Conservation (phyloP, 192 early-diverging fungal genomes). For the Pilaira anomala region DNA sequence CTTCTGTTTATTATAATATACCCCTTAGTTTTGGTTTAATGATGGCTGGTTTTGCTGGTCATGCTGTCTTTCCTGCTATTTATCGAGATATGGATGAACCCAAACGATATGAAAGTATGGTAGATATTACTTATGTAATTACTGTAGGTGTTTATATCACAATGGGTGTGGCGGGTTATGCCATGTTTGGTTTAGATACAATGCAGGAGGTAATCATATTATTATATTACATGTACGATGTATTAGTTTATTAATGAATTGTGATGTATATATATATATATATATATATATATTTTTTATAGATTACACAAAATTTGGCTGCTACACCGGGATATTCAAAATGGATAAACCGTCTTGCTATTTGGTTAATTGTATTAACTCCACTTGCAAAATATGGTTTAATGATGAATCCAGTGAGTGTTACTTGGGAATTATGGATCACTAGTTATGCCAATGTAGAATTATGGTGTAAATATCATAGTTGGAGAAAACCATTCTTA, state of each 20-base stretch:
- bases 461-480: constrained; percentile 22
- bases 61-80: constrained; percentile 66
- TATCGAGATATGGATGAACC: constrained; percentile 63
- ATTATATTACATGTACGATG: too few species aligned
- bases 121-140: constrained; percentile 55
- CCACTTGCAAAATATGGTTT: constrained; percentile 72
- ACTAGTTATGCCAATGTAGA: constrained; percentile 19
- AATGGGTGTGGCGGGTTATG: constrained; percentile 56
- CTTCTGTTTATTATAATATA: constrained; percentile 17
- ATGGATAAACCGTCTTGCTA: constrained; percentile 50
- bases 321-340: constrained; percentile 47
- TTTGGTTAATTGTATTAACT: constrained; percentile 63
- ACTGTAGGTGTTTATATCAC: constrained; percentile 49
- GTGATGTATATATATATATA: background rate
- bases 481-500: constrained; percentile 27
- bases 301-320: constrained; percentile 72
- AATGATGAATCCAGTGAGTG: constrained; percentile 58
- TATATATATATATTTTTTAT: background rate
- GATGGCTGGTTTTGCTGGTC: constrained; percentile 59
- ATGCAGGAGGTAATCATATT: constrained; percentile 60
- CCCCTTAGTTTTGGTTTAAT: constrained; percentile 54
- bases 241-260: background rate
- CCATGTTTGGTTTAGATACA: constrained; percentile 65
- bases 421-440: constrained; percentile 39
- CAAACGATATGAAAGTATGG: constrained; percentile 42